These are phyloP conservation scores for Ceratobasidium theobromae DNA, from an alignment of 1,284 basidiomycete species.

Conservation along the genomic window DNA sequence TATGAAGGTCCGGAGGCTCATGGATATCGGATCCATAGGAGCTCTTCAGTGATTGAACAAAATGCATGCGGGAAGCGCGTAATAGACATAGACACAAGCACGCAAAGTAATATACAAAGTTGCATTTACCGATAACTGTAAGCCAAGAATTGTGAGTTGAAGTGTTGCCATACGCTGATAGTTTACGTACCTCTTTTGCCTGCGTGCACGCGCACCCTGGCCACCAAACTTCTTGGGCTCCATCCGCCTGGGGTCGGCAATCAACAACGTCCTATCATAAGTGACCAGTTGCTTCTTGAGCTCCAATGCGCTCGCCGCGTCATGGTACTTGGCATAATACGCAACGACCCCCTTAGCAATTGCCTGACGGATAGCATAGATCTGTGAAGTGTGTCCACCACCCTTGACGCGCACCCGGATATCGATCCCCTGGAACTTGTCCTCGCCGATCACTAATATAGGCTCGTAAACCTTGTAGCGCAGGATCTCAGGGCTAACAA, in stretches of 20 bases:
- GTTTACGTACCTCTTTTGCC: slow-evolving; percentile 80
- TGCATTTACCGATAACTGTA: slow-evolving; percentile 83
- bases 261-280: slow-evolving; percentile 92
- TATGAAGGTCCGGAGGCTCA: neutral
- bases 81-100: slow-evolving; percentile 30
- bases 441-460: slow-evolving; percentile 85
- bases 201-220: slow-evolving; percentile 91
- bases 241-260: slow-evolving; percentile 98
- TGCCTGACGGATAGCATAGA: slow-evolving; percentile 99
- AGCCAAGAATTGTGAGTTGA: neutral
- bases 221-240: slow-evolving; percentile 99
- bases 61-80: slow-evolving; percentile 13
- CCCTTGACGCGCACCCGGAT: slow-evolving; percentile 98
- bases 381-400: slow-evolving; percentile 98
- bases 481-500: slow-evolving; percentile 92
- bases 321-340: slow-evolving; percentile 98
- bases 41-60: slow-evolving; percentile 16
- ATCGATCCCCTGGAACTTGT: slow-evolving; percentile 83
- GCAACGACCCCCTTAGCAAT: slow-evolving; percentile 98
- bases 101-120: slow-evolving; percentile 31
- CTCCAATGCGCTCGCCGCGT: slow-evolving; percentile 95
- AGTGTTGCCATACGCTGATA: neutral
- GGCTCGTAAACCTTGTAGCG: slow-evolving; percentile 99
- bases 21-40: too few relatives aligned
- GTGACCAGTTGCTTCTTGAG: slow-evolving; percentile 95